These are phyloP conservation scores for Amoebophrya sp. DNA, from an alignment of 169 alveolate species.

Conservation along the genomic window DNA sequence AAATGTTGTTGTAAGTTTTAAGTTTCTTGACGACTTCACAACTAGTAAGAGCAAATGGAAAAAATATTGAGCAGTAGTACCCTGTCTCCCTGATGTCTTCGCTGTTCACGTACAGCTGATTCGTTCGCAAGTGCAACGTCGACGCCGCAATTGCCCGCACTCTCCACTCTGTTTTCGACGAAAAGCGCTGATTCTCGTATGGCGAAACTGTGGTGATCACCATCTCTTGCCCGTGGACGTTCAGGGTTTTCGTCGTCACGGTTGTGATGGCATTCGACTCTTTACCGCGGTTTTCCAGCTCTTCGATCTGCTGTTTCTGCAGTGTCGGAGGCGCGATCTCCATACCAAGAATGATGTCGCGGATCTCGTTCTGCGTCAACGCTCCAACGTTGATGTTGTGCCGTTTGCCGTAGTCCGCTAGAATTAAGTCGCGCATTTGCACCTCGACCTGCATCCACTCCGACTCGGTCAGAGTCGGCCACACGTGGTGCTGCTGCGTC, in stretches of 20 bases:
- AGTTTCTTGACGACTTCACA: too few species aligned
- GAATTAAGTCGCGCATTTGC: constrained; percentile 92
- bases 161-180: constrained; percentile 98
- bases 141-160: constrained; percentile 96
- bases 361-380: constrained; percentile 96
- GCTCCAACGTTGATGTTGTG: constrained; percentile 97
- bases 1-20: too few species aligned
- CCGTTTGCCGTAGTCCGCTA: constrained; percentile 97
- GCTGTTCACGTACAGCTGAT: constrained; percentile 89
- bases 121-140: constrained; percentile 89
- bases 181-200: constrained; percentile 93
- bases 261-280: constrained; percentile 54
- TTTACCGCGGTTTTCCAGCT: constrained; percentile 77
- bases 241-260: constrained; percentile 88
- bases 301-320: constrained; percentile 90
- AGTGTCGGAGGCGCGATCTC: constrained; percentile 97
- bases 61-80: too few species aligned
- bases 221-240: constrained; percentile 94
- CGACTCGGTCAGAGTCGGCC: constrained; percentile 99
- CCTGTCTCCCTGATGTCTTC: constrained; percentile 69
- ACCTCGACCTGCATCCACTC: constrained; percentile 99
- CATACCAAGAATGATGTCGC: constrained; percentile 99
- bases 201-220: constrained; percentile 94
- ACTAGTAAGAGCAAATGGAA: constrained; percentile 55
- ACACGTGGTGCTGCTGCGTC: constrained; percentile 99